Conservation (phyloP, 2,329 filamentous ascomycete genomes). For the Beauveria caledonica region DNA sequence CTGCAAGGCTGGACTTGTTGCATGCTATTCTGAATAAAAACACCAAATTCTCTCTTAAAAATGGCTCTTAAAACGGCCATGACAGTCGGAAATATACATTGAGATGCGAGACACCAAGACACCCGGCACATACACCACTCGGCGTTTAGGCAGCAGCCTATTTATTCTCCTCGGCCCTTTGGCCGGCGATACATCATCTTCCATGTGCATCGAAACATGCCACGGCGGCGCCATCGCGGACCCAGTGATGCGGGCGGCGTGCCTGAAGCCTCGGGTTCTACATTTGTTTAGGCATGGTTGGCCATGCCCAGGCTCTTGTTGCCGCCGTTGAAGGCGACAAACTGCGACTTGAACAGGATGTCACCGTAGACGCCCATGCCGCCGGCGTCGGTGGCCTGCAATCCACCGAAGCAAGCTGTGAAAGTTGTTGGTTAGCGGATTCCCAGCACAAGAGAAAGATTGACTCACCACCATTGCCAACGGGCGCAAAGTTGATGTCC, state of each 20-base stretch:
- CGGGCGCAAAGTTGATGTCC: slow-evolving; percentile 44
- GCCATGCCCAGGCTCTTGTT: slow-evolving; percentile 48
- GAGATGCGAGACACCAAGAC: neutral
- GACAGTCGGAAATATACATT: neutral
- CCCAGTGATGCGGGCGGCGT: neutral
- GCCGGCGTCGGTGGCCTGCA: slow-evolving; percentile 48
- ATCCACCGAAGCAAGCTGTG: slow-evolving; percentile 56
- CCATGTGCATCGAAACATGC: neutral
- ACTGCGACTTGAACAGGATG: slow-evolving; percentile 54
- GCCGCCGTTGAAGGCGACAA: slow-evolving; percentile 48
- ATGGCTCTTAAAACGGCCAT: neutral
- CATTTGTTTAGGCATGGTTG: slow-evolving; percentile 14
- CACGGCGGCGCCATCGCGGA: neutral
- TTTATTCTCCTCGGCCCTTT: neutral
- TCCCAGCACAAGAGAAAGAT: neutral
- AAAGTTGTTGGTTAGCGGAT: neutral
- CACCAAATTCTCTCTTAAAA: too few species aligned
- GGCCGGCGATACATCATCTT: neutral
- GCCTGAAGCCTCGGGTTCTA: neutral
- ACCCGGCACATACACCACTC: neutral
- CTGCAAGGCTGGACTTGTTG: neutral
- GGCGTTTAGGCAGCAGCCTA: neutral
- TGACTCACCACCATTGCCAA: slow-evolving; percentile 43
- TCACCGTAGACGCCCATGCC: slow-evolving; percentile 55
- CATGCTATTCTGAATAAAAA: too few species aligned